These are phyloP conservation scores for Jaltomata sinuosa DNA, from an alignment of 257 asterid genomes.

Conservation along the genomic window DNA sequence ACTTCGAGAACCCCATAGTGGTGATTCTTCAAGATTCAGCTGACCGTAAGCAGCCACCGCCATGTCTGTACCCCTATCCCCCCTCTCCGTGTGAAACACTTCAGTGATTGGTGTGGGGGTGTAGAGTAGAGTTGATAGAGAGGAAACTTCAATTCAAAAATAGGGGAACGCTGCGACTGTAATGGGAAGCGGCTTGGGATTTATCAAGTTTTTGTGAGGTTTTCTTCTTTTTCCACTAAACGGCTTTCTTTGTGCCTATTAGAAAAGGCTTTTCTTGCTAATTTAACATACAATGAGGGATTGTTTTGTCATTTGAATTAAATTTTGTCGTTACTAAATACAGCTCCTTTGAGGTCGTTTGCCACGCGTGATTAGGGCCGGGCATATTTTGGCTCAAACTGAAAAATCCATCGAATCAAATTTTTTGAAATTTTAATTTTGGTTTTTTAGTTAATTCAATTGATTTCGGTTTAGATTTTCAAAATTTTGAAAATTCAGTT, in stretches of 20 bases:
- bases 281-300: not conserved
- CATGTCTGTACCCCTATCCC: constrained; percentile 9
- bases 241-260: not conserved
- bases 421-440: no score
- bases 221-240: not conserved
- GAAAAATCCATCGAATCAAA: no score
- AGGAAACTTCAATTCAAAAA: not conserved
- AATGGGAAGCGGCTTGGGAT: not conserved
- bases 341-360: no score
- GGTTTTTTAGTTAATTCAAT: no score
- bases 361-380: no score
- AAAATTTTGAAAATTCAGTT: no score
- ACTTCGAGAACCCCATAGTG: constrained; percentile 96
- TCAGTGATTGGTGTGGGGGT: not conserved
- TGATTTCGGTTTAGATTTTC: no score
- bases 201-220: not conserved
- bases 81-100: not conserved
- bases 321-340: not conserved
- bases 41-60: constrained; percentile 43
- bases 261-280: not conserved
- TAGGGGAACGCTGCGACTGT: not conserved
- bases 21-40: constrained; percentile 70
- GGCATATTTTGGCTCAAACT: no score
- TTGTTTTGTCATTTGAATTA: not conserved
- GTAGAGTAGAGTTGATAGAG: no score